Evolutionary conservation across 352 stramenopile species (phyloP), one percentile per base, ranked within the genome.

Genomic region (Phytophthora sp.): DNA sequence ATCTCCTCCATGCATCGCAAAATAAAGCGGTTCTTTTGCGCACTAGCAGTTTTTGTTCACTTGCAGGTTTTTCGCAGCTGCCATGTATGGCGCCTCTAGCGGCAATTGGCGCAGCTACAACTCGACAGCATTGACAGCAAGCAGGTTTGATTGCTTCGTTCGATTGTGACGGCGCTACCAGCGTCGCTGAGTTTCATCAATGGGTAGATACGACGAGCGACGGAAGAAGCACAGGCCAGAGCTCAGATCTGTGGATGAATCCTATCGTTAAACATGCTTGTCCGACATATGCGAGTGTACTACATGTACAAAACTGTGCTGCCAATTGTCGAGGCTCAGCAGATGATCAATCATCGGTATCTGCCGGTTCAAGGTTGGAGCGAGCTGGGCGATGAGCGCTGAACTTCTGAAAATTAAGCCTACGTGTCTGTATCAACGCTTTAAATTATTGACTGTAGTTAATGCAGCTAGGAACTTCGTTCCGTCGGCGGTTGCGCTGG

Each of bases 361-460:
- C n/a, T n/a, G n/a, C n/a, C n/a, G n/a, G n/a, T 20, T 26, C 24
- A 20, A 39, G 9, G 24, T 35, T 45, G 49, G 7, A 42, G 12
- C 21, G 30, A 30, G 31, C 49, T 47, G 51, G 13, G 36, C 38
- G 59, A 59, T 44, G 15, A 44, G 33, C 16, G 45, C 57, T 65
- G 58, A 59, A 54, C 51, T 57, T 51, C 30, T 42, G 27, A 33
- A 50, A 42, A 36, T 49, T 24, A 68, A 67, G 56, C 33, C 42
- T 57, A 44, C 36, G 38, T 46, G 8, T 33, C 18, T 50, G 33
- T 62, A 38, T 54, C 38, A 57, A 68, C 18, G 59, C 42, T 68
- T 68, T 57, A 65, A 68, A 52, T 54, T 30, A n/a, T 68, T 63
- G 51, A 68, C 59, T 56, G 50, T 67, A 60, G n/a, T 62, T 61